phyloP scores from a whole-genome alignment of 257 asterid genomes.

The Petunia secreta region DNA sequence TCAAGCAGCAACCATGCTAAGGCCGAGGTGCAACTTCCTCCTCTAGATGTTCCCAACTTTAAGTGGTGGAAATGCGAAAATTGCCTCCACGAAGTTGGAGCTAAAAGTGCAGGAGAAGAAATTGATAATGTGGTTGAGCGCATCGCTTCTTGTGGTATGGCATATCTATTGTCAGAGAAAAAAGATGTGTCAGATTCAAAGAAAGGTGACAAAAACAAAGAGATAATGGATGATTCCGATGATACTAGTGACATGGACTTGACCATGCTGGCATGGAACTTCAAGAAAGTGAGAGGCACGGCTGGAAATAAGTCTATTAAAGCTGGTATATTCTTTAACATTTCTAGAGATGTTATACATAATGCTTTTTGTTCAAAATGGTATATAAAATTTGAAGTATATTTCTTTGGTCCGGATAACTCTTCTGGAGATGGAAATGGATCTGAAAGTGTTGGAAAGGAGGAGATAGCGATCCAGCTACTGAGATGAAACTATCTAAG shows the following conservation, averaged over 20 bases:
- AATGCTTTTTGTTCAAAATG: background rate
- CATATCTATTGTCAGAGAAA: background rate
- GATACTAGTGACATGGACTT: background rate
- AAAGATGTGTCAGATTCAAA: background rate
- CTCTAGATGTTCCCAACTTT: conserved; percentile 47
- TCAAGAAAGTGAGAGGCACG: background rate
- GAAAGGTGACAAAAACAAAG: background rate
- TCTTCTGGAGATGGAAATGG: background rate
- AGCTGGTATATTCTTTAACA: background rate
- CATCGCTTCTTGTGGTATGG: background rate
- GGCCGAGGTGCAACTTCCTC: conserved; percentile 46
- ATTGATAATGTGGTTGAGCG: background rate
- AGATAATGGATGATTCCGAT: background rate
- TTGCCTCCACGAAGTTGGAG: conserved; percentile 39
- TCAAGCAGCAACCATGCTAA: conserved; percentile 32
- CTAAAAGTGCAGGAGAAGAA: background rate
- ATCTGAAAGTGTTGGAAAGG: background rate
- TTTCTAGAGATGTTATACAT: too few species aligned
- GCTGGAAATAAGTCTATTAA: background rate
- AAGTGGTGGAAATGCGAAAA: conserved; percentile 59
- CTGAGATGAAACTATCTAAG: background rate
- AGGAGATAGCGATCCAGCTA: background rate
- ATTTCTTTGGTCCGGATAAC: too few species aligned
- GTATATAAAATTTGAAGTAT: background rate
- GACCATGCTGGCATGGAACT: background rate